Conservation (phyloP, 176 grass and related monocot species). For the Pharus latifolius region DNA sequence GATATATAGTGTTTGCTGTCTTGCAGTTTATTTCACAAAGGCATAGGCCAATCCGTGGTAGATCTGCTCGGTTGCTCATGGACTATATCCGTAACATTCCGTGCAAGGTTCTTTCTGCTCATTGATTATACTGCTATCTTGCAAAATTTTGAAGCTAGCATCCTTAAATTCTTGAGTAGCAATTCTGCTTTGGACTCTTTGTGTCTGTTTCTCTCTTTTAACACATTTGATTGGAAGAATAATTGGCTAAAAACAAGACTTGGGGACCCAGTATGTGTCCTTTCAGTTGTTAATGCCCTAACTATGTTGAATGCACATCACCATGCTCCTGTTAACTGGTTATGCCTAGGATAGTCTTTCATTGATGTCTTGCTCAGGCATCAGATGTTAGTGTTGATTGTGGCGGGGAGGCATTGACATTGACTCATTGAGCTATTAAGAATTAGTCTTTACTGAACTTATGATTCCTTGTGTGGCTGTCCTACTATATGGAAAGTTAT, state of each 20-base stretch:
- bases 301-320: neutral
- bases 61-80: slow-evolving; percentile 46
- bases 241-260: neutral
- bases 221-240: neutral
- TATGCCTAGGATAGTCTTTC: neutral
- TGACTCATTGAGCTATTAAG: neutral
- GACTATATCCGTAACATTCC: slow-evolving; percentile 61
- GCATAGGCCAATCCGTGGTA: slow-evolving; percentile 79
- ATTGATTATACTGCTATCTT: neutral
- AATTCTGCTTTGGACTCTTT: too few species aligned
- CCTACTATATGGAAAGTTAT: neutral
- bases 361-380: neutral
- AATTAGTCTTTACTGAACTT: neutral
- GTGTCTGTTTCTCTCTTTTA: too few species aligned
- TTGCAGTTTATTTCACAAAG: slow-evolving; percentile 83
- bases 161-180: neutral
- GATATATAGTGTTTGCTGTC: neutral
- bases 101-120: slow-evolving; percentile 68
- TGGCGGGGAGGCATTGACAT: neutral
- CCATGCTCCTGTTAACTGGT: neutral
- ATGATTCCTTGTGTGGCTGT: neutral
- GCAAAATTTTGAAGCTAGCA: neutral
- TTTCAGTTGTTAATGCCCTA: neutral
- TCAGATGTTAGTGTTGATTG: neutral
- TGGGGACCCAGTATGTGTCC: too few species aligned